Conservation (phyloP, 116 monocot species). For the Iris pallida region DNA sequence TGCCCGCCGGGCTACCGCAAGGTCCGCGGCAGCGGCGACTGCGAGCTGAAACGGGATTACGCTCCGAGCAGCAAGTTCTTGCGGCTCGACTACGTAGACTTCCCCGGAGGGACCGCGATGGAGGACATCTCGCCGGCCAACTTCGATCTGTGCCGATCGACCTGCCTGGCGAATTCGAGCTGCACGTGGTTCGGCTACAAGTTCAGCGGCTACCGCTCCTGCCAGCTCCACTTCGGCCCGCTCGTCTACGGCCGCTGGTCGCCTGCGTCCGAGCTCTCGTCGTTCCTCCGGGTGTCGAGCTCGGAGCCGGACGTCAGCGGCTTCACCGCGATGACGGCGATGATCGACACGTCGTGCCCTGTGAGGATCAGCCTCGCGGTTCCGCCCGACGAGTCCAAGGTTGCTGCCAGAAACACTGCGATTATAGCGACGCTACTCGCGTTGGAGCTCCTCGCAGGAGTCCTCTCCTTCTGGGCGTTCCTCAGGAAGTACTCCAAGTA, state of each 20-base stretch:
- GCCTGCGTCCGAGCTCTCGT: constrained; percentile 22
- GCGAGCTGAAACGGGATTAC: constrained; percentile 15
- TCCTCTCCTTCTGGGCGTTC: constrained; percentile 63
- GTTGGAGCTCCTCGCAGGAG: constrained; percentile 50
- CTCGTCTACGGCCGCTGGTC: constrained; percentile 56
- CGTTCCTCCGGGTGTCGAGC: constrained; percentile 37
- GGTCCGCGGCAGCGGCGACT: not conserved
- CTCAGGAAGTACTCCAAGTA: constrained; percentile 65
- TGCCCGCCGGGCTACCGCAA: constrained; percentile 50
- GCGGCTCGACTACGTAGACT: constrained; percentile 39
- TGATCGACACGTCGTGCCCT: constrained; percentile 57
- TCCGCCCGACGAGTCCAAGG: constrained; percentile 24
- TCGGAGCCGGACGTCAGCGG: constrained; percentile 19
- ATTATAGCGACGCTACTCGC: constrained; percentile 43
- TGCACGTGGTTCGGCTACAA: constrained; percentile 57
- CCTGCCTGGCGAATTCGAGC: constrained; percentile 28
- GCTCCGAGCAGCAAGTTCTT: constrained; percentile 23
- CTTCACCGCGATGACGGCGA: constrained; percentile 48
- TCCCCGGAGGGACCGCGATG: not conserved
- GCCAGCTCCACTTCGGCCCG: constrained; percentile 10
- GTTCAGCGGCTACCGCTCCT: constrained; percentile 21
- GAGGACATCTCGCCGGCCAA: constrained; percentile 1
- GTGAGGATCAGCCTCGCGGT: constrained; percentile 23
- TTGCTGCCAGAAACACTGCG: constrained; percentile 30
- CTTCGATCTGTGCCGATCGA: constrained; percentile 18